These are phyloP conservation scores for Kuraishia hungarica DNA, from an alignment of 805 yeast species.

Conservation along the genomic window DNA sequence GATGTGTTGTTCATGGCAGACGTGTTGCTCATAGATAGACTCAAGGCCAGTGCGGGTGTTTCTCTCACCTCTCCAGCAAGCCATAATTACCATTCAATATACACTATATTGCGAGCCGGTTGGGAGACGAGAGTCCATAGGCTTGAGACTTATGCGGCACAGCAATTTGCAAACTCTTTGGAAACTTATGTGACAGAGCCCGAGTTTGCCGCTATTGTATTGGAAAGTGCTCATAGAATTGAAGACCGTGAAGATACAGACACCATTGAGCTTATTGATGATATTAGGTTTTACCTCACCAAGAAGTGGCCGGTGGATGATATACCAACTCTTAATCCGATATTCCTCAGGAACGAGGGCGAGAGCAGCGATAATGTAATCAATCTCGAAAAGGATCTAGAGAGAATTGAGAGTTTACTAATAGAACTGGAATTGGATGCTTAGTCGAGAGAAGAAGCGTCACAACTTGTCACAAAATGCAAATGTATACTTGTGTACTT, in stretches of 20 bases:
- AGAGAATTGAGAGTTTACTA: conserved; percentile 30
- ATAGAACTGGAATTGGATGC: conserved; percentile 33
- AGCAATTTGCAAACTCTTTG: conserved; percentile 44
- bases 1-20: conserved; percentile 57
- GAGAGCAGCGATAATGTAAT: conserved; percentile 17
- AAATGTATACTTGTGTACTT: background rate
- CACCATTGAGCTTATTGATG: conserved; percentile 74
- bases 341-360: conserved; percentile 3
- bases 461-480: background rate
- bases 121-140: conserved; percentile 64
- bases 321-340: conserved; percentile 7
- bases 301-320: conserved; percentile 25
- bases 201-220: conserved; percentile 28
- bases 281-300: conserved; percentile 55
- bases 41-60: conserved; percentile 57
- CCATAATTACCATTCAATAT: conserved; percentile 24
- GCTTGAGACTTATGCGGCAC: conserved; percentile 56
- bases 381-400: conserved; percentile 28
- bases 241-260: conserved; percentile 61
- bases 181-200: conserved; percentile 24
- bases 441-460: background rate
- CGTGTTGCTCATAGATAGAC: conserved; percentile 46
- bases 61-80: conserved; percentile 26
- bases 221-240: conserved; percentile 43
- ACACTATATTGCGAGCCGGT: conserved; percentile 50